Percentiles rank a stretch among this genome's conserved stretches.
phyloP scores from a whole-genome alignment of 2,329 filamentous ascomycete species.

The Leptographium procerum region DNA sequence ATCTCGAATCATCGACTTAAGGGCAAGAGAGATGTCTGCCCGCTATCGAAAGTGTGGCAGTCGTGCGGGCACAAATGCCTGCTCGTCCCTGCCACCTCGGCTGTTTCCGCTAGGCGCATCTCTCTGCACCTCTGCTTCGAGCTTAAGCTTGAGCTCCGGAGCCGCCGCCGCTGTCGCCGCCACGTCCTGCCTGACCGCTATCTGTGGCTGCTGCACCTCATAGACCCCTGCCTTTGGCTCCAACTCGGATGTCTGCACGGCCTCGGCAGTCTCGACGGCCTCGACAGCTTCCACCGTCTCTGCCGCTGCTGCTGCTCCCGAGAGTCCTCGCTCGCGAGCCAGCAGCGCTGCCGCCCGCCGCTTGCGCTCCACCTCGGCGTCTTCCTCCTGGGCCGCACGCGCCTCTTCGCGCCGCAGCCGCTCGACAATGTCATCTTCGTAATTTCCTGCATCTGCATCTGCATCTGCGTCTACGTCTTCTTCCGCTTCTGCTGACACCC shows the following conservation, averaged over 20 bases:
- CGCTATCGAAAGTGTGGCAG: conserved; percentile 40
- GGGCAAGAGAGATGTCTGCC: not conserved
- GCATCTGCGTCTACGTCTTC: too few relatives aligned
- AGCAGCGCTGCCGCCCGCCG: conserved; percentile 40
- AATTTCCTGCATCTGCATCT: too few relatives aligned
- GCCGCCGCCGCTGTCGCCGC: not conserved
- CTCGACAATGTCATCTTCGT: conserved; percentile 35
- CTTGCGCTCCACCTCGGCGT: conserved; percentile 39
- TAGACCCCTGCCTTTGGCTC: too few relatives aligned
- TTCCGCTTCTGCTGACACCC: conserved; percentile 15
- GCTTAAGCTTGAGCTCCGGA: not conserved
- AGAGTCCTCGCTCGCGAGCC: conserved; percentile 39
- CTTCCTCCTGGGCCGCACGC: conserved; percentile 37
- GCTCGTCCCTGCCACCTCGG: not conserved
- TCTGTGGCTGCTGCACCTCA: too few relatives aligned
- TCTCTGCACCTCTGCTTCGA: not conserved
- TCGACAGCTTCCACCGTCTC: conserved; percentile 13
- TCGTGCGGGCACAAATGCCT: conserved; percentile 43
- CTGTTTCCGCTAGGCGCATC: not conserved
- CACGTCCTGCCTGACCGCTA: conserved; percentile 7
- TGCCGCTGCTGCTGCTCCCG: conserved; percentile 20
- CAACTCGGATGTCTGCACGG: too few relatives aligned
- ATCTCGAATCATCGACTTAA: not conserved
- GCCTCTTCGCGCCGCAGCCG: conserved; percentile 44
- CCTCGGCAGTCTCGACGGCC: conserved; percentile 3